Evolutionary conservation across 2,329 filamentous ascomycete species (phyloP).

Genomic region (Didymella lethalis): DNA sequence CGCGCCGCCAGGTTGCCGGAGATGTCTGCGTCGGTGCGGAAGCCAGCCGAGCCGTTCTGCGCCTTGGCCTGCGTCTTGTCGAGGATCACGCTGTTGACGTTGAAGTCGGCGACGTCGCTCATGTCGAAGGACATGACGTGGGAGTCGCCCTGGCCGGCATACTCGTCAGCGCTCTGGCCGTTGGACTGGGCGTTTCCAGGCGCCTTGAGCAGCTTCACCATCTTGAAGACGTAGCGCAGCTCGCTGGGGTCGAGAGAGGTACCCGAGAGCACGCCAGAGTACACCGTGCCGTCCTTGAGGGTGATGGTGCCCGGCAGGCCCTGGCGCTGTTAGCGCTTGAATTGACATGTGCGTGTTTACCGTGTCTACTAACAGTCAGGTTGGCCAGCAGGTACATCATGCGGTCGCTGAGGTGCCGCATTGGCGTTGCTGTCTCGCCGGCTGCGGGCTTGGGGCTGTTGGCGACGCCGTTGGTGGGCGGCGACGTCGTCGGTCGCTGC

Average conservation of each 20-base stretch:
- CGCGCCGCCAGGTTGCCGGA: constrained; percentile 73
- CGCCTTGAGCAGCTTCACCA: constrained; percentile 64
- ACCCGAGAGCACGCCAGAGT: constrained; percentile 67
- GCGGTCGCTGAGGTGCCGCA: constrained; percentile 67
- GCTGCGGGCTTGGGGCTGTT: constrained; percentile 53
- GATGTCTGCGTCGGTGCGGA: constrained; percentile 89
- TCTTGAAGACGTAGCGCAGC: constrained; percentile 68
- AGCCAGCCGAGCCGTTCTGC: constrained; percentile 66
- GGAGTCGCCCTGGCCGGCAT: constrained; percentile 58
- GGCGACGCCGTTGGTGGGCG: constrained; percentile 63
- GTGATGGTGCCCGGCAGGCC: constrained; percentile 64
- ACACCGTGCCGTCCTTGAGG: constrained; percentile 67
- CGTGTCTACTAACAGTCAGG: constrained; percentile 61
- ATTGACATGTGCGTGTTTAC: background rate
- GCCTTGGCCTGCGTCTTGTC: constrained; percentile 60
- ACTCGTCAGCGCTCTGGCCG: constrained; percentile 55
- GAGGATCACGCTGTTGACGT: constrained; percentile 61
- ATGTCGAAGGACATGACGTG: constrained; percentile 67
- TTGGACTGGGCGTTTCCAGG: constrained; percentile 55
- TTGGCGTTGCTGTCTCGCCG: constrained; percentile 61
- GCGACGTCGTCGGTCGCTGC: constrained; percentile 59
- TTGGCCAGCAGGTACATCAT: constrained; percentile 66
- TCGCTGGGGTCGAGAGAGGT: constrained; percentile 61
- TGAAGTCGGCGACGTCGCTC: constrained; percentile 66
- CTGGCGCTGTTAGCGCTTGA: constrained; percentile 40